Base-by-base conservation (phyloP, 164 flowering plant species). In the Akebia trifoliata region DNA sequence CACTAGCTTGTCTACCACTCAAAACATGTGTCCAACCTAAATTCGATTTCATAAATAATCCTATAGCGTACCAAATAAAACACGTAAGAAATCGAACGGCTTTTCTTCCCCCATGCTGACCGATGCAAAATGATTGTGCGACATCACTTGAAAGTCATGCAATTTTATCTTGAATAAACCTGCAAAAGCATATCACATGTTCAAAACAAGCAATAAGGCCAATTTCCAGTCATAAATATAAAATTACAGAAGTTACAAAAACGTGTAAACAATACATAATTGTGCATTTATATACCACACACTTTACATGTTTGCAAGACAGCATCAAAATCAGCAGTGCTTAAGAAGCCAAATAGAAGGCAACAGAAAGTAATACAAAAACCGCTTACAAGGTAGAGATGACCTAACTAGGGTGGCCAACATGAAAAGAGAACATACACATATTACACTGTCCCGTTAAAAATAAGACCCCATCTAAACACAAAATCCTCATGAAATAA, bases 11-110 rank as follows among this genome's bases (percentile, higher is more conserved):
- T 24, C n/a, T 38, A 57, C 25, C 29, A 18, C 31, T 31, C 50
- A 43, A 57, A 20, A 20, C 20, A 17, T 31, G 12, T 55, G 11
- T n/a, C 46, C 8, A 34, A 18, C 18, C 35, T 35, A 21, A 10
- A 50, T 35, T 35, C 46, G 35, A 6, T 26, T 32, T 32, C 36
- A 40, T 24, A 9, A 45, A 32, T 31, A 36, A 35, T 15, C 35
- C 12, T 10, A 10, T 12, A 37, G 14, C 79, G 36, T 74, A 90
- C 97, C 97, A 63, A 70, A 70, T 43, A 90, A 61, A 67, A 66
- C 72, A 3, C 87, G 89, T n/a, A 91, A 62, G 62, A 88, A 86
- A 50, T 91, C 80, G 47, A 91, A 81, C 8, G 94, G 90, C 34
- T 82, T 84, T 46, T 87, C 83, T 38, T 88, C 81, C 54, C 25